Conservation (phyloP, 192 early-diverging fungal genomes). For the Backusella australiensis region DNA sequence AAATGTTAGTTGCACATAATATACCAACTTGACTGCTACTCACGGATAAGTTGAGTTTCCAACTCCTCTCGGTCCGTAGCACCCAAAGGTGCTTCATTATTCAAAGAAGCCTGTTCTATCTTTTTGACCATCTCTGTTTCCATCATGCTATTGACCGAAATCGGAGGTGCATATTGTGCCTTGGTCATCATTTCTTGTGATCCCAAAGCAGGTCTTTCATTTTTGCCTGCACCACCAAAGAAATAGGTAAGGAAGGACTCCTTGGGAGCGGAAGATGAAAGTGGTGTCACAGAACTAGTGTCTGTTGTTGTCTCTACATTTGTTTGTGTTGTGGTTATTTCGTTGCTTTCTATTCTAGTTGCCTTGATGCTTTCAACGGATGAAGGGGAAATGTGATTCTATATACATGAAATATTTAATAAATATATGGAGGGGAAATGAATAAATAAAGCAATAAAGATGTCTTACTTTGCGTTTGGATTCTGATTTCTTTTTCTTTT, state of each 20-base stretch:
- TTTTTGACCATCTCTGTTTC: constrained; percentile 36
- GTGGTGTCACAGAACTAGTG: not conserved
- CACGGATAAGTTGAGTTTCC: constrained; percentile 77
- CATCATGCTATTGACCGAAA: constrained; percentile 37
- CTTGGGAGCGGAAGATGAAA: constrained; percentile 21
- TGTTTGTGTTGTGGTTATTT: not conserved
- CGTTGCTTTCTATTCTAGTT: constrained; percentile 6
- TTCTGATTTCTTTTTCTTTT: constrained; percentile 55
- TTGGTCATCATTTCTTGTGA: constrained; percentile 24
- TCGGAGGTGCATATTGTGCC: constrained; percentile 26
- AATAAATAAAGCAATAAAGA: not conserved
- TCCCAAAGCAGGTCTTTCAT: constrained; percentile 35
- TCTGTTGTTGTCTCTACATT: not conserved
- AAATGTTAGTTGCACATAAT: not conserved
- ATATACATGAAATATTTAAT: not conserved
- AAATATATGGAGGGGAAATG: not conserved
- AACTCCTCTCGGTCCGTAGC: constrained; percentile 61
- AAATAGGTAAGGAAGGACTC: constrained; percentile 47
- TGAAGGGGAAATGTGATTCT: not conserved
- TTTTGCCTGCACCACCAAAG: constrained; percentile 43
- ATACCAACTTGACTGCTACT: constrained; percentile 14
- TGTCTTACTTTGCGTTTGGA: constrained; percentile 21
- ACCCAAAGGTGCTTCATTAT: constrained; percentile 32
- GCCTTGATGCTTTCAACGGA: not conserved
- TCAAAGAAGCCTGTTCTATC: constrained; percentile 35